Conservation (phyloP, 2,329 filamentous ascomycete genomes). For the Alternaria solani region DNA sequence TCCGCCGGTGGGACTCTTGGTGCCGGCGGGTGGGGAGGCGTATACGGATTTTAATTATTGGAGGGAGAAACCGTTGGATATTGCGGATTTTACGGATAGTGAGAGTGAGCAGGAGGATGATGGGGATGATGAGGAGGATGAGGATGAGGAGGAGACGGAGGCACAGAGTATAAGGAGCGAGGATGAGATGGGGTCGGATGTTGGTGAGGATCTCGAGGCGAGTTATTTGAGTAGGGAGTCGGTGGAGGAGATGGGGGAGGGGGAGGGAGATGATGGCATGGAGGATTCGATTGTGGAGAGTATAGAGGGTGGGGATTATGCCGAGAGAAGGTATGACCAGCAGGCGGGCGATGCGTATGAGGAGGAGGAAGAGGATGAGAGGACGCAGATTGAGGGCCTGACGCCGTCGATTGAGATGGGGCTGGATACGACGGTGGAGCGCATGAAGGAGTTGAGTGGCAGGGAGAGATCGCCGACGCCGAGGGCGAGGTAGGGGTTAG, state of each 20-base stretch:
- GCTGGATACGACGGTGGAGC: neutral
- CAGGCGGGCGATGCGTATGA: conserved; percentile 30
- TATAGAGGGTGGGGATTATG: conserved; percentile 53
- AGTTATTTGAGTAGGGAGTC: conserved; percentile 65
- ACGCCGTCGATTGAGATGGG: conserved; percentile 23
- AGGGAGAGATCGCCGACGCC: conserved; percentile 35
- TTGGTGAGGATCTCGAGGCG: conserved; percentile 59
- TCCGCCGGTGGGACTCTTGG: conserved; percentile 84
- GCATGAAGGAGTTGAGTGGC: conserved; percentile 24
- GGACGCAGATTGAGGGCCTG: conserved; percentile 20
- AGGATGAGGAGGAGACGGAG: conserved; percentile 59
- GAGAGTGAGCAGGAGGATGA: conserved; percentile 57
- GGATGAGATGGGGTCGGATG: conserved; percentile 57
- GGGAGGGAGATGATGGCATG: conserved; percentile 25
- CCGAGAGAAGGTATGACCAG: conserved; percentile 33
- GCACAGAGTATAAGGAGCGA: conserved; percentile 57
- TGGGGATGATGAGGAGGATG: conserved; percentile 55
- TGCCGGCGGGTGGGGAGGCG: conserved; percentile 89
- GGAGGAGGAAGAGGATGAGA: conserved; percentile 35
- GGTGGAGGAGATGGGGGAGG: conserved; percentile 53
- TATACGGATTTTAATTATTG: conserved; percentile 98
- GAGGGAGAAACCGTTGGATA: conserved; percentile 82
- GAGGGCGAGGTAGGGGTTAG: neutral
- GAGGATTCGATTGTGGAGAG: conserved; percentile 61
- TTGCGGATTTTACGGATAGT: conserved; percentile 88